These are phyloP conservation scores for Diplocarpon mali DNA, from an alignment of 2,329 filamentous ascomycete species.

Conservation along the genomic window DNA sequence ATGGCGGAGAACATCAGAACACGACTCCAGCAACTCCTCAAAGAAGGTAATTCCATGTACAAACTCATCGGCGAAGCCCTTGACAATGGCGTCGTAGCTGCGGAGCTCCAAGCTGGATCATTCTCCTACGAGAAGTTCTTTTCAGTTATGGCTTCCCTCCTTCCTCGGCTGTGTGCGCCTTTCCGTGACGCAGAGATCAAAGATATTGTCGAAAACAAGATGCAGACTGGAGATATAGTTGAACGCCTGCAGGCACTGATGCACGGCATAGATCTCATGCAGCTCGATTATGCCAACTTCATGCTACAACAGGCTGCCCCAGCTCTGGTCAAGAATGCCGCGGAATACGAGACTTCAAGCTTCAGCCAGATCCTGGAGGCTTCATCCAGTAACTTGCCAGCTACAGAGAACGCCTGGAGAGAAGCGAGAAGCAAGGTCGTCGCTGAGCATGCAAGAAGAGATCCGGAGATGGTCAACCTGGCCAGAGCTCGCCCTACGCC, in stretches of 20 bases:
- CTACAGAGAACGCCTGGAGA: constrained; percentile 55
- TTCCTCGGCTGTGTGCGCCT: constrained; percentile 72
- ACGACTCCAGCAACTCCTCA: constrained; percentile 62
- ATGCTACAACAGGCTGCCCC: constrained; percentile 62
- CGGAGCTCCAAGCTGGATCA: constrained; percentile 57
- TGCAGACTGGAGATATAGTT: constrained; percentile 53
- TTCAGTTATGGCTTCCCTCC: constrained; percentile 58
- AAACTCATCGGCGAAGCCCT: constrained; percentile 64
- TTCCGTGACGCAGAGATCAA: constrained; percentile 70
- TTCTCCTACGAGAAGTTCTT: constrained; percentile 81
- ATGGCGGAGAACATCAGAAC: constrained; percentile 61
- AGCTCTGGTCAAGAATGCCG: constrained; percentile 57
- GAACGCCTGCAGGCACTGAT: constrained; percentile 67
- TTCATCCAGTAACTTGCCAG: constrained; percentile 42
- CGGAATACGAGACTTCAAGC: constrained; percentile 61
- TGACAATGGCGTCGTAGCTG: constrained; percentile 59
- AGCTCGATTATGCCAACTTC: constrained; percentile 76
- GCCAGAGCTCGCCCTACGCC: constrained; percentile 51
- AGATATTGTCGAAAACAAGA: constrained; percentile 50
- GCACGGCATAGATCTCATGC: constrained; percentile 64
- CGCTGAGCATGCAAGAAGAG: constrained; percentile 54
- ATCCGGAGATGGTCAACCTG: constrained; percentile 56
- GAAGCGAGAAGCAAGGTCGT: constrained; percentile 52
- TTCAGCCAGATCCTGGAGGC: constrained; percentile 56
- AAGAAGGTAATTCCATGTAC: constrained; percentile 61